Evolutionary conservation across 805 yeast genomes (phyloP).

Genomic region (Metschnikowia similis): DNA sequence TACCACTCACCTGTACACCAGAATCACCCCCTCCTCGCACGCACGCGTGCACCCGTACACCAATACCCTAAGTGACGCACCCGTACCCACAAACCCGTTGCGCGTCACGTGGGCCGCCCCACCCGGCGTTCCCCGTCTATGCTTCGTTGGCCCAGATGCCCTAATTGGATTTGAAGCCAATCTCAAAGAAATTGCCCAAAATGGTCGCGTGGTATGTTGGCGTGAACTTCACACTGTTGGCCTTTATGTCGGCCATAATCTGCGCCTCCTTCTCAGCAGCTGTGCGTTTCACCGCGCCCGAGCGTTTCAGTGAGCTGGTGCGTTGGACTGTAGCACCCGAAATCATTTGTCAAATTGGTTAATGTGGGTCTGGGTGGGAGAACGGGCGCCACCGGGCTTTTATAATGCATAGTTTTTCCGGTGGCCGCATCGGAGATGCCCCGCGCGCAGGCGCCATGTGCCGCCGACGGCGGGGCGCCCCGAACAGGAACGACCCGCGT

Average conservation of each 20-base stretch:
- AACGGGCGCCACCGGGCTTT: background rate
- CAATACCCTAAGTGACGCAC: too few relatives aligned
- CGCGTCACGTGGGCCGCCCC: too few relatives aligned
- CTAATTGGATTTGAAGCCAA: slow-evolving; percentile 14
- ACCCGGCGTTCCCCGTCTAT: too few relatives aligned
- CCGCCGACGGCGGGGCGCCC: background rate
- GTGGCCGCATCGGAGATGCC: background rate
- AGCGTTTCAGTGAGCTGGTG: background rate
- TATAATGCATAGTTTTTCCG: slow-evolving; percentile 1
- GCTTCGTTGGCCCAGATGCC: background rate
- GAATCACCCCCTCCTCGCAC: too few relatives aligned
- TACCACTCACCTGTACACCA: too few relatives aligned
- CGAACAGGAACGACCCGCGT: too few relatives aligned
- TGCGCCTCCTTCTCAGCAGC: slow-evolving; percentile 44
- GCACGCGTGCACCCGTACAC: too few relatives aligned
- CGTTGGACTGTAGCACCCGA: slow-evolving; percentile 7
- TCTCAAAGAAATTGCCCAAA: slow-evolving; percentile 39
- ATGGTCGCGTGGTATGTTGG: slow-evolving; percentile 39
- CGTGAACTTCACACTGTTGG: slow-evolving; percentile 28
- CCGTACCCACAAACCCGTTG: too few relatives aligned
- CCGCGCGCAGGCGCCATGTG: background rate
- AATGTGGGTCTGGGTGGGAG: background rate
- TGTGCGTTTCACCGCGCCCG: slow-evolving; percentile 9
- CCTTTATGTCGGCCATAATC: slow-evolving; percentile 43
- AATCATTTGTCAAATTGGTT: slow-evolving; percentile 5